A percentile compares a stretch with the other conserved stretches of the same genome.
Evolutionary conservation across 331 rosid species (phyloP).

Genomic region (Quercus tomentella): DNA sequence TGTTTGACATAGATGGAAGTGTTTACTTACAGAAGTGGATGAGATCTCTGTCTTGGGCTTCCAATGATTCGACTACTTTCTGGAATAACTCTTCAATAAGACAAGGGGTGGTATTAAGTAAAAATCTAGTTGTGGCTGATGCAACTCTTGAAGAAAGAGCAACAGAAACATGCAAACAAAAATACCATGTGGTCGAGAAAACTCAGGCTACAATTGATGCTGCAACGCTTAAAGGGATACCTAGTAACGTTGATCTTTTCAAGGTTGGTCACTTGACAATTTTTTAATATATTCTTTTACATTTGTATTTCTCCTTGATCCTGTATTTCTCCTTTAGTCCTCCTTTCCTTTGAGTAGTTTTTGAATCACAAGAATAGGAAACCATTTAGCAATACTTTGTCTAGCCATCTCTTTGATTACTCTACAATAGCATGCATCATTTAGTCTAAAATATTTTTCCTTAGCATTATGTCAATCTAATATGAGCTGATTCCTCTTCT

Average conservation of each 20-base stretch:
- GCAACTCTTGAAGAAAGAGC: constrained; percentile 70
- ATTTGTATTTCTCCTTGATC: background rate
- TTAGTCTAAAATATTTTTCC: background rate
- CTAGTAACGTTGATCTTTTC: constrained; percentile 95
- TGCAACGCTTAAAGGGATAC: constrained; percentile 88
- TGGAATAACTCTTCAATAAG: constrained; percentile 72
- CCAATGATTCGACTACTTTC: constrained; percentile 58
- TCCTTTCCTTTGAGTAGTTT: constrained; percentile 4
- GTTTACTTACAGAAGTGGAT: constrained; percentile 87
- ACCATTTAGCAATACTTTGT: background rate
- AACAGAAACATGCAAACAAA: constrained; percentile 56
- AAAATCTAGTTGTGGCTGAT: constrained; percentile 82
- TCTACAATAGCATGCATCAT: background rate
- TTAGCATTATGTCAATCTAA: background rate
- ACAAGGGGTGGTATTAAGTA: constrained; percentile 74
- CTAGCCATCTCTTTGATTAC: background rate
- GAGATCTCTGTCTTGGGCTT: constrained; percentile 81
- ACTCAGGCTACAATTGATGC: constrained; percentile 98
- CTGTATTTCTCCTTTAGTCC: background rate
- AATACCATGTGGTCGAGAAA: constrained; percentile 59
- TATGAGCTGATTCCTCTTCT: background rate
- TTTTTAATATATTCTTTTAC: constrained; percentile 2
- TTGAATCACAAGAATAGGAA: background rate
- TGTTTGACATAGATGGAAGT: constrained; percentile 89
- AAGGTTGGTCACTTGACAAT: constrained; percentile 51